Percentiles rank a stretch among this genome's conserved stretches.
Conservation (phyloP, 257 asterid species). For the Euphrasia confusa region DNA sequence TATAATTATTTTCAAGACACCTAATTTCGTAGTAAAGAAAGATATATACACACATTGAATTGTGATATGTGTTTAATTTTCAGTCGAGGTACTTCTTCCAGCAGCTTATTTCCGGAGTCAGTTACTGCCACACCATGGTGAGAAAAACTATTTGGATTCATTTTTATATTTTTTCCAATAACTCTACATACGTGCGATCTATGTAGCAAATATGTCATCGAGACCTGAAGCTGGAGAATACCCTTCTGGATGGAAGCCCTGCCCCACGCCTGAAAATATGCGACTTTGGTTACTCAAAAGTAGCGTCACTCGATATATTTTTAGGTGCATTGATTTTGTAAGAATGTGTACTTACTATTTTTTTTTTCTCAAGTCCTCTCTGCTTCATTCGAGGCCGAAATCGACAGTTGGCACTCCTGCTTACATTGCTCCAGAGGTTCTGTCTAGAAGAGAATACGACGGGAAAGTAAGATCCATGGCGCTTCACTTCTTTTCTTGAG, state of each 20-base stretch:
- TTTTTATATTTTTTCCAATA: no score
- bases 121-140: slow-evolving; percentile 71
- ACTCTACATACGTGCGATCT: not conserved
- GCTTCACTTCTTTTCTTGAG: no score
- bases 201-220: not conserved
- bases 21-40: no score
- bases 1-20: no score
- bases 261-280: not conserved
- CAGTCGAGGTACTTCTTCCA: slow-evolving; percentile 86
- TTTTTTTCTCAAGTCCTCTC: not conserved
- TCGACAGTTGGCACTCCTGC: not conserved
- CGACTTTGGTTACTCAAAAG: slow-evolving; percentile 1
- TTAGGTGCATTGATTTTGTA: not conserved
- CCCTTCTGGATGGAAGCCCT: not conserved
- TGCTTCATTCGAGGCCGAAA: not conserved
- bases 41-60: no score
- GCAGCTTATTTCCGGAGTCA: slow-evolving; percentile 83
- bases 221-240: not conserved
- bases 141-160: slow-evolving; percentile 14
- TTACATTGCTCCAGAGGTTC: not conserved
- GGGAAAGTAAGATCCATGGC: not conserved
- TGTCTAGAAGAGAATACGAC: not conserved
- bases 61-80: not conserved
- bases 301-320: not conserved
- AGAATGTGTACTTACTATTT: no score